Evolutionary conservation across 768 basidiomycete genomes (phyloP), one percentile per base, ranked within the genome.

Genomic region (Cystoderma amianthinum): DNA sequence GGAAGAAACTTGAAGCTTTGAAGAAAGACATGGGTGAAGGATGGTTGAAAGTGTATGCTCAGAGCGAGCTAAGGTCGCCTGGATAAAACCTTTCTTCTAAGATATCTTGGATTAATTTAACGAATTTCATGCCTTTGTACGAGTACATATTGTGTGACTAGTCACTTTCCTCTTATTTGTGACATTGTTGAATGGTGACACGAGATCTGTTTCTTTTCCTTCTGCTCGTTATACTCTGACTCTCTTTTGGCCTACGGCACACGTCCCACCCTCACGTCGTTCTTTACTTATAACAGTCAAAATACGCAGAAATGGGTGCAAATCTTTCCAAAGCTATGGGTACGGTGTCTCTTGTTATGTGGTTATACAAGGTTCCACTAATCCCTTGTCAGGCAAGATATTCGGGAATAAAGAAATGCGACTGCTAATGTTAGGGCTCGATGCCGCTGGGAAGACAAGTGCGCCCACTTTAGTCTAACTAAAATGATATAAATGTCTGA

Each of bases 361-460:
- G 43, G 25, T 28, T n/a, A n/a, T n/a, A n/a, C 25, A 28, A 28
- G 7, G 7, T 28, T 28, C 7, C 7, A 38, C 35, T 41, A 38
- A 39, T 43, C 32, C 24, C 41, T 41, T n/a, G 51, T 43, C 55
- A 95, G 92, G 80, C 59, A 90, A 86, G 70, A 71, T 97, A 53
- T 98, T 97, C 63, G 94, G 93, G 48, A 98, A 93, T 78, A 95
- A 93, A 78, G 95, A 98, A 76, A 98, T 98, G 95, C 72, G 93
- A 56, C 69, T 95, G 56, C 69, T 96, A 60, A 98, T 98, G 95
- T 70, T 97, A 54, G 95, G 95, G 32, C 74, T 98, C 52, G 95
- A 98, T 61, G 95, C 95, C 33, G 95, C 95, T 36, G 95, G 95
- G 58, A 98, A 98, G 71, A 98, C 95, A 15, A 98, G 95, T 96